Percentiles rank a stretch among this genome's conserved stretches.
These are phyloP conservation scores for Rhodotorula babjevae DNA, from an alignment of 768 basidiomycete genomes.

Conservation along the genomic window DNA sequence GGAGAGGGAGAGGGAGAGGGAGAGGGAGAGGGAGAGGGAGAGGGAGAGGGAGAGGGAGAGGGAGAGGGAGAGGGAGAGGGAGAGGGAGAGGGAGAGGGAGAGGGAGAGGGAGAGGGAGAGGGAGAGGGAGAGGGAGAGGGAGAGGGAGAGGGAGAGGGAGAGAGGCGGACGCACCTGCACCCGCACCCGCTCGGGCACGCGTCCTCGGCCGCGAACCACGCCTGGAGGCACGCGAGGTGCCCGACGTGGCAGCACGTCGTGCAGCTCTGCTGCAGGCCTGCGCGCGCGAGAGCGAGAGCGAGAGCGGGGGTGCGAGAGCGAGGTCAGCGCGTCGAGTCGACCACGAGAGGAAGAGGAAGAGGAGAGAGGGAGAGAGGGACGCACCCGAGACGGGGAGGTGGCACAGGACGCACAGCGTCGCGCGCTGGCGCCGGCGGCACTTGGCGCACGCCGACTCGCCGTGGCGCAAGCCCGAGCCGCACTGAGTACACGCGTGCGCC, in stretches of 20 bases:
- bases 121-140: too few relatives aligned
- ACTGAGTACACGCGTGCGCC: conserved; percentile 1
- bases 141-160: too few relatives aligned
- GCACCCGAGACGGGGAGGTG: conserved; percentile 27
- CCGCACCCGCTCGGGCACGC: conserved; percentile 33
- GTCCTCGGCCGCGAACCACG: conserved; percentile 17
- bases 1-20: too few relatives aligned
- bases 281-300: not conserved
- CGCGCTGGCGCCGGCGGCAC: conserved; percentile 9
- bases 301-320: too few relatives aligned
- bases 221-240: conserved; percentile 30
- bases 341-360: not conserved
- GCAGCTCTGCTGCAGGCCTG: conserved; percentile 32
- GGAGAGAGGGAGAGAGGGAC: not conserved
- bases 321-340: too few relatives aligned
- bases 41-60: too few relatives aligned
- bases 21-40: too few relatives aligned
- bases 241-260: conserved; percentile 29
- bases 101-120: too few relatives aligned
- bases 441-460: conserved; percentile 5
- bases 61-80: too few relatives aligned
- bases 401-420: conserved; percentile 21
- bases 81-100: too few relatives aligned
- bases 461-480: not conserved
- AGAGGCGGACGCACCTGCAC: conserved; percentile 16